Percentiles rank a stretch among this genome's conserved stretches.
These are phyloP conservation scores for Rubroshorea leprosula DNA, from an alignment of 345 rosid genomes.

Conservation along the genomic window DNA sequence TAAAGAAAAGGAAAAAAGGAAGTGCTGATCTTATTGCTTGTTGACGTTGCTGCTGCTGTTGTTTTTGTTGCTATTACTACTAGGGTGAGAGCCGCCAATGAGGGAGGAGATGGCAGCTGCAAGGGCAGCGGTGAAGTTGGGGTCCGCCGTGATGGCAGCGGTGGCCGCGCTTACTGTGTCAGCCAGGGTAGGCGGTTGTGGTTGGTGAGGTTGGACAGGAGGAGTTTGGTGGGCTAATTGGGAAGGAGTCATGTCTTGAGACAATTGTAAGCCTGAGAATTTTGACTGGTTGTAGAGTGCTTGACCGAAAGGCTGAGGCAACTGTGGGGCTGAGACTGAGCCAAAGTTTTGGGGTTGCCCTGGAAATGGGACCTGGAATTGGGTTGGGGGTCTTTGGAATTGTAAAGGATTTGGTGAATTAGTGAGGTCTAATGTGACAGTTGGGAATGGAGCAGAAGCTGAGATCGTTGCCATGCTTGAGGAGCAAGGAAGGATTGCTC, in stretches of 20 bases:
- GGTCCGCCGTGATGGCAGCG: slow-evolving; percentile 51
- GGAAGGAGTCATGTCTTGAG: slow-evolving; percentile 30
- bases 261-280: slow-evolving; percentile 59
- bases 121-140: slow-evolving; percentile 62
- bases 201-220: too few species aligned
- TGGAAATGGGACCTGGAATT: slow-evolving; percentile 42
- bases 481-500: slow-evolving; percentile 79
- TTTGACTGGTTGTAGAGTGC: slow-evolving; percentile 54
- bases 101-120: slow-evolving; percentile 61
- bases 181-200: slow-evolving; percentile 33
- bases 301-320: slow-evolving; percentile 64
- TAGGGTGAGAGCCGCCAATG: slow-evolving; percentile 37
- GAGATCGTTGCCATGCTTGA: slow-evolving; percentile 93
- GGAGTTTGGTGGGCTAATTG: too few species aligned
- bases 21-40: too few species aligned
- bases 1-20: too few species aligned
- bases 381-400: slow-evolving; percentile 30
- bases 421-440: slow-evolving; percentile 85
- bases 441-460: slow-evolving; percentile 95
- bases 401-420: slow-evolving; percentile 39
- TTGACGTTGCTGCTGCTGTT: too few species aligned
- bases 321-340: slow-evolving; percentile 22
- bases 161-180: slow-evolving; percentile 37
- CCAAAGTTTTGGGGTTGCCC: slow-evolving; percentile 24
- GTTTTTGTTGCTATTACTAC: slow-evolving; percentile 24